phyloP scores from a whole-genome alignment of 352 stramenopile species.

The Phytophthora tentaculata region DNA sequence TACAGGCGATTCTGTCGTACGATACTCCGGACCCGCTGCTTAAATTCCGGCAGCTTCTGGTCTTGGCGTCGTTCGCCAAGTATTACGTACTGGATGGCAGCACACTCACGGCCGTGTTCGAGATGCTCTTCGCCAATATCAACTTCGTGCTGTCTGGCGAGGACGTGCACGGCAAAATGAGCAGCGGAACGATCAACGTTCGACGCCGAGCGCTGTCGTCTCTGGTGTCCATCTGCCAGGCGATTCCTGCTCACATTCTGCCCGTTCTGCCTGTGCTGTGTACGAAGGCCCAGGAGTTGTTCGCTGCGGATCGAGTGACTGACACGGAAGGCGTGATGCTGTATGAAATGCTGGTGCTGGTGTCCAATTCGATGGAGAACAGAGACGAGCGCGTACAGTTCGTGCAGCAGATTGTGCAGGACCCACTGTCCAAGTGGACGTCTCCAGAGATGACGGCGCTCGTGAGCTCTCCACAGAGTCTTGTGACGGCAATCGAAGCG shows the following conservation, averaged over 20 bases:
- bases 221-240: constrained; percentile 79
- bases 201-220: constrained; percentile 70
- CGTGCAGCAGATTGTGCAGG: constrained; percentile 75
- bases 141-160: constrained; percentile 75
- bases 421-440: constrained; percentile 68
- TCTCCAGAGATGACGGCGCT: constrained; percentile 69
- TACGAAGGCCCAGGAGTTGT: constrained; percentile 74
- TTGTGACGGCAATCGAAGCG: constrained; percentile 64
- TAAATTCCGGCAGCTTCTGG: constrained; percentile 77
- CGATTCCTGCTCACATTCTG: constrained; percentile 75
- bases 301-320: constrained; percentile 70
- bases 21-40: constrained; percentile 65
- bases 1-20: constrained; percentile 66
- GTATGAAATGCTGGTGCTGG: constrained; percentile 84
- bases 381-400: constrained; percentile 67
- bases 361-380: constrained; percentile 82
- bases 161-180: constrained; percentile 70
- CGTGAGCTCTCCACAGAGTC: constrained; percentile 56
- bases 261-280: constrained; percentile 77
- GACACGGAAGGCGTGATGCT: constrained; percentile 80
- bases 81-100: constrained; percentile 72
- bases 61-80: constrained; percentile 74
- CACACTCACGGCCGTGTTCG: constrained; percentile 73
- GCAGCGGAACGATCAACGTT: constrained; percentile 73
- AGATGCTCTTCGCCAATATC: constrained; percentile 78